Percentiles rank a stretch among this genome's conserved stretches.
phyloP scores from a whole-genome alignment of 306 rosid genomes.

The Myrica gale region DNA sequence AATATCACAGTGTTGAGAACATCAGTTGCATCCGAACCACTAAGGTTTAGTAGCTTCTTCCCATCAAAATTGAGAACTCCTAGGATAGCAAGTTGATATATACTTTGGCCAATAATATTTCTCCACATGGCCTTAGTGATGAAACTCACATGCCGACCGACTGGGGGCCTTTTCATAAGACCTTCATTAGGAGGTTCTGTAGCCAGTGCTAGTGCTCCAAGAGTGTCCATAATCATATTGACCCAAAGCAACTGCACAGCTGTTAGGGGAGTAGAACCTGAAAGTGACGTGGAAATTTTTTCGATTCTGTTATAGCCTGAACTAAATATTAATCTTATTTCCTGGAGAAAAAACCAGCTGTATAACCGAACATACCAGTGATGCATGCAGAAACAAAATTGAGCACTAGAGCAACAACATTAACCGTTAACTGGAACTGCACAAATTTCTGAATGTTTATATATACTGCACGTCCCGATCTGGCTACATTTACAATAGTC shows the following conservation, averaged over 20 bases:
- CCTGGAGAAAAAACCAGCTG: not conserved
- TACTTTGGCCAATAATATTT: slow-evolving; percentile 90
- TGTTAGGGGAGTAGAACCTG: slow-evolving; percentile 97
- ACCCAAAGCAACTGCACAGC: slow-evolving; percentile 98
- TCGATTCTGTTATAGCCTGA: slow-evolving; percentile 8
- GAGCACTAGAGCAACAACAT: slow-evolving; percentile 81
- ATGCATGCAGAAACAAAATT: slow-evolving; percentile 89
- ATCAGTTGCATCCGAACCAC: slow-evolving; percentile 61
- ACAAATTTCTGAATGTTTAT: slow-evolving; percentile 96
- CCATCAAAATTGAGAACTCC: slow-evolving; percentile 65
- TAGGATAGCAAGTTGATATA: slow-evolving; percentile 74
- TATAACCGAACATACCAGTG: slow-evolving; percentile 56
- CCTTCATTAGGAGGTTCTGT: slow-evolving; percentile 92
- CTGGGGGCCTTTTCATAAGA: slow-evolving; percentile 71
- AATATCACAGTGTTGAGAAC: slow-evolving; percentile 80
- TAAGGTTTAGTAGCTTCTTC: slow-evolving; percentile 54
- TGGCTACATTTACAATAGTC: slow-evolving; percentile 79
- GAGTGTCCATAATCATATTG: slow-evolving; percentile 98
- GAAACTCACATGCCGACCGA: slow-evolving; percentile 62
- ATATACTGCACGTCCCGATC: slow-evolving; percentile 95
- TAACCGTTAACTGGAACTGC: slow-evolving; percentile 93
- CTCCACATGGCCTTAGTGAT: slow-evolving; percentile 94
- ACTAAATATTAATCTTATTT: slow-evolving; percentile 17
- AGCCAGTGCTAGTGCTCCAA: slow-evolving; percentile 95
- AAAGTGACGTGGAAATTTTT: slow-evolving; percentile 26